Evolutionary conservation across 495 filamentous ascomycete genomes (phyloP).

Genomic region (Trichocladium antarcticum): DNA sequence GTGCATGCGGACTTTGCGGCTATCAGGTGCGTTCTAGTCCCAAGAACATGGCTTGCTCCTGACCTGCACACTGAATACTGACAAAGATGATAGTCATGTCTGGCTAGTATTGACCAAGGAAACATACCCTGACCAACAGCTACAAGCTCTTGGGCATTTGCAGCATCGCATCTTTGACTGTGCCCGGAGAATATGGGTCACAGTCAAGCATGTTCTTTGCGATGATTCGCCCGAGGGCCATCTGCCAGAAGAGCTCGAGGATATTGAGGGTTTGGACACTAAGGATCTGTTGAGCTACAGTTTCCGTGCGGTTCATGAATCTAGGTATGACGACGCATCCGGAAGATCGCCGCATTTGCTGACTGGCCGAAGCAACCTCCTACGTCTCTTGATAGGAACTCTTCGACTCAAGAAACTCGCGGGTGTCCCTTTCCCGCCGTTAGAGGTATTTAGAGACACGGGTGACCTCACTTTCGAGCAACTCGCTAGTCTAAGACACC

Average conservation of each 20-base stretch:
- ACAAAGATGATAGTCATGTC: constrained; percentile 26
- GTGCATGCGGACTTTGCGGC: constrained; percentile 61
- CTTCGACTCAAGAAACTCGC: constrained; percentile 23
- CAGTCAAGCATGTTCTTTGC: constrained; percentile 67
- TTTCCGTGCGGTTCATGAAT: constrained; percentile 85
- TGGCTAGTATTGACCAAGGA: constrained; percentile 33
- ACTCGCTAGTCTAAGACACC: constrained; percentile 70
- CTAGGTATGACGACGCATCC: constrained; percentile 48
- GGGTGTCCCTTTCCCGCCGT: constrained; percentile 29
- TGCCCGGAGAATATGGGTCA: constrained; percentile 58
- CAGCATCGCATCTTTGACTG: constrained; percentile 46
- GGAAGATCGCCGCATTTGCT: constrained; percentile 11
- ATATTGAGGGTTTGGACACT: constrained; percentile 55
- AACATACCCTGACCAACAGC: constrained; percentile 22
- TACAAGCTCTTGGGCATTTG: constrained; percentile 31
- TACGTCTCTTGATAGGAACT: constrained; percentile 44
- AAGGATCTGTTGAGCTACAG: constrained; percentile 88
- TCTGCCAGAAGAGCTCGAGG: constrained; percentile 60
- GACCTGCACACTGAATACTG: constrained; percentile 1
- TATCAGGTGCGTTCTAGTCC: constrained; percentile 39
- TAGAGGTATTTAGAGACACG: constrained; percentile 41
- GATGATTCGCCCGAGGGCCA: constrained; percentile 87
- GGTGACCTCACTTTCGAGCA: constrained; percentile 68
- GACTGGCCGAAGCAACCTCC: constrained; percentile 37
- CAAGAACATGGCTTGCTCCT: background rate